Conservation (phyloP, 73 alveolate genomes). For the Stentor coeruleus region DNA sequence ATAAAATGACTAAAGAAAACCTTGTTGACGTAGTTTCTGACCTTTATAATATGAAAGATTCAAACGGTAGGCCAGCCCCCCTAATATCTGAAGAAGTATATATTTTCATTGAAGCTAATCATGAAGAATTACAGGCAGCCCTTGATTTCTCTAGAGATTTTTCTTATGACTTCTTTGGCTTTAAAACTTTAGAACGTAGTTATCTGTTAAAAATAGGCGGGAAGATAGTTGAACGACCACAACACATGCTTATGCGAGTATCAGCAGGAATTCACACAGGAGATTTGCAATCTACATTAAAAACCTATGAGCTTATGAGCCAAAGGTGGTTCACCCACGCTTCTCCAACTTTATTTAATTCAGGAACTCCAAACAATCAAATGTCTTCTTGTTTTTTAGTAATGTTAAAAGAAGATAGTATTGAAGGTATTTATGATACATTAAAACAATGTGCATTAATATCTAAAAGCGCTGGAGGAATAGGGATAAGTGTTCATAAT, state of each 20-base stretch:
- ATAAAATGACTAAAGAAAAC: constrained; percentile 75
- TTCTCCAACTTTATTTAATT: constrained; percentile 91
- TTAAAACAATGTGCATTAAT: constrained; percentile 78
- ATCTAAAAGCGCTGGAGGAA: constrained; percentile 93
- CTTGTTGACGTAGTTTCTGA: too few species aligned
- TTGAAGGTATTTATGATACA: constrained; percentile 82
- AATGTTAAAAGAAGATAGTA: constrained; percentile 77
- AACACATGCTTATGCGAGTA: constrained; percentile 85
- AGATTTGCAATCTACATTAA: constrained; percentile 67
- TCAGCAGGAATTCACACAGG: constrained; percentile 75
- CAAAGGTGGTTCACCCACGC: constrained; percentile 91
- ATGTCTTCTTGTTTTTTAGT: constrained; percentile 73
- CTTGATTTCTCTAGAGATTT: constrained; percentile 63
- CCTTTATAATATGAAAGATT: too few species aligned
- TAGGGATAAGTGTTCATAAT: constrained; percentile 83
- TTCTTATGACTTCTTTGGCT: constrained; percentile 91
- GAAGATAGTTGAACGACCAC: constrained; percentile 79
- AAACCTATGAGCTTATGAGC: constrained; percentile 68
- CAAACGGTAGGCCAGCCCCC: constrained; percentile 60
- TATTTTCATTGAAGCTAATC: constrained; percentile 22
- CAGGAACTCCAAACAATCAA: constrained; percentile 89
- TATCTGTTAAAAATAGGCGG: constrained; percentile 73
- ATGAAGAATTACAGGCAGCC: too few species aligned
- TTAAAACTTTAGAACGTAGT: constrained; percentile 89
- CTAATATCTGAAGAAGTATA: constrained; percentile 65